Base-by-base conservation (phyloP, 192 early-diverging fungal genomes). In the Entomortierella chlamydospora region DNA sequence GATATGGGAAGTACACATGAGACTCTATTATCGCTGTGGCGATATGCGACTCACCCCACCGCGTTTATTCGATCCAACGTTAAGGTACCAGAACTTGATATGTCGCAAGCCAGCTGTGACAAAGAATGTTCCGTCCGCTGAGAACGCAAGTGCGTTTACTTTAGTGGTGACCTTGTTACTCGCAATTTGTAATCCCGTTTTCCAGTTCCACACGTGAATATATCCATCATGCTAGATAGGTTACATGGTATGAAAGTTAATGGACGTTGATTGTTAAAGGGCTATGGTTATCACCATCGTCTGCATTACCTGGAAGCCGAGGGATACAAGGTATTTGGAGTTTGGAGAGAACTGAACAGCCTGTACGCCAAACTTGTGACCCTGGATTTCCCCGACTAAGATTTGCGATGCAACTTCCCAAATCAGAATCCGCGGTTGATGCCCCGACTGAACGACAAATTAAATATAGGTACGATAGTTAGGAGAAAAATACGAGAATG, bases 171-270 rank as follows among this genome's bases (percentile, higher is more conserved):
- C 83, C 57, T 85, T 85, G 63, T 86, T 90, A 57, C 85, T 90
- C 0, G 88, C 90, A 7, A 94, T 68, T 68, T 87, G 87, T 8
- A 69, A 66, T 7, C 87, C 87, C 31, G 85, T 87, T 66, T 84
- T 83, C 90, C 91, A 94, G 77, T 95, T 89, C 94, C 94, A 96
- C n/a, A 96, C 87, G 68, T 92, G 86, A 31, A 94, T 64, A 68
- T 88, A 91, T 0, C 93, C 94, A 81, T 96, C 94, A 71, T 95
- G 91, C 89, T 93, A 81, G 31, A n/a, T 20, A 31, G 37, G 43
- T 8, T 34, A 34, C 52, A 62, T 45, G 62, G 42, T 20, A n/a
- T n/a, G n/a, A n/a, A n/a, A n/a, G n/a, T n/a, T n/a, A n/a, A n/a
- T n/a, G n/a, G n/a, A n/a, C n/a, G n/a, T n/a, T n/a, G 34, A 37